phyloP scores from a whole-genome alignment of 2,329 filamentous ascomycete genomes.

The Dothiorella sarmentorum region DNA sequence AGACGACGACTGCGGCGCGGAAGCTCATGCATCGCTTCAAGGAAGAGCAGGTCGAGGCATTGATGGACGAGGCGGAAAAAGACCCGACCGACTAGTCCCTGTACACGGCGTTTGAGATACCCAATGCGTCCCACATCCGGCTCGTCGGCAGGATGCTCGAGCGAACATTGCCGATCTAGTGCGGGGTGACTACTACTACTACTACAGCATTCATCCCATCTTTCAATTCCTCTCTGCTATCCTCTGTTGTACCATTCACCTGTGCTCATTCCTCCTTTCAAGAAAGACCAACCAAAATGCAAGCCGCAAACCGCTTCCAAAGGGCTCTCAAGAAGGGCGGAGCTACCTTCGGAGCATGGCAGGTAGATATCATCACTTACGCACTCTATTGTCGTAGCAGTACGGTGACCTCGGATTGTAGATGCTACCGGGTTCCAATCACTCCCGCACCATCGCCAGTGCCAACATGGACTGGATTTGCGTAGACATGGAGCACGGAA shows the following conservation, averaged over 20 bases:
- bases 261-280: not conserved
- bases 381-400: not conserved
- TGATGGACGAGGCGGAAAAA: constrained; percentile 59
- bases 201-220: not conserved
- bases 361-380: constrained; percentile 39
- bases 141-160: constrained; percentile 17
- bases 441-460: constrained; percentile 51
- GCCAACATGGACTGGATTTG: constrained; percentile 54
- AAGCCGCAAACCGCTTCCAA: constrained; percentile 53
- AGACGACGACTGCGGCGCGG: constrained; percentile 56
- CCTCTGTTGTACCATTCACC: not conserved
- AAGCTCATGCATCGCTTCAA: constrained; percentile 80
- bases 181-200: constrained; percentile 6
- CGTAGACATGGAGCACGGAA: constrained; percentile 55
- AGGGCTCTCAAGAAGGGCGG: constrained; percentile 49
- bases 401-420: constrained; percentile 19
- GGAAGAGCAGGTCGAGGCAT: constrained; percentile 59
- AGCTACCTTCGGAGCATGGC: constrained; percentile 55
- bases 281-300: constrained; percentile 39
- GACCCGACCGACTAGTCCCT: not conserved
- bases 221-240: not conserved
- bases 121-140: not conserved
- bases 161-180: constrained; percentile 17
- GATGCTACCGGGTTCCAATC: constrained; percentile 54
- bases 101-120: constrained; percentile 6